phyloP scores from a whole-genome alignment of 2,329 filamentous ascomycete species.

The Coniochaeta sp. region DNA sequence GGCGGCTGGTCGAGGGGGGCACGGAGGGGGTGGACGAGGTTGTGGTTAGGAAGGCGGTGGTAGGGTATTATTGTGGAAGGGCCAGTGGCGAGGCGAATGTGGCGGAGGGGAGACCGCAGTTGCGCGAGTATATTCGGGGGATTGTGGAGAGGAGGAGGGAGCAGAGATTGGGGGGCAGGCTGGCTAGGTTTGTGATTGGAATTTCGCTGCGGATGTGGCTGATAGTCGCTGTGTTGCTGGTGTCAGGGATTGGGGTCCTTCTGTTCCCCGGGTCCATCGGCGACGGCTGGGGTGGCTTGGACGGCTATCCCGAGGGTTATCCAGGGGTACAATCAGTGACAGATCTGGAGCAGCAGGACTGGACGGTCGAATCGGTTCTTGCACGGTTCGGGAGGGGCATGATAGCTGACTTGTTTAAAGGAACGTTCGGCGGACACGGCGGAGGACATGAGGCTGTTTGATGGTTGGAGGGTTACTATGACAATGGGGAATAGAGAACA shows the following conservation, averaged over 20 bases:
- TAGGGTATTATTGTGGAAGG: not conserved
- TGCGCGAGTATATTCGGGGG: not conserved
- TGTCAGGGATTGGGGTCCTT: not conserved
- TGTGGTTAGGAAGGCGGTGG: not conserved
- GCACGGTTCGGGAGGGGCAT: not conserved
- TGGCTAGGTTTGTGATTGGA: not conserved
- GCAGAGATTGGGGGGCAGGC: not conserved
- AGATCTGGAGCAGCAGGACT: not conserved
- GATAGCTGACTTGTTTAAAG: not conserved
- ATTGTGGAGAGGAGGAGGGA: not conserved
- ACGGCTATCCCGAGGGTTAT: not conserved
- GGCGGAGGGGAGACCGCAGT: not conserved
- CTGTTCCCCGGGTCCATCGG: not conserved
- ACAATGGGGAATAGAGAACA: no score
- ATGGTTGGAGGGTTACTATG: not conserved
- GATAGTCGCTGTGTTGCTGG: not conserved
- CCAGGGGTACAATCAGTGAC: not conserved
- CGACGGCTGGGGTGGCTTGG: not conserved
- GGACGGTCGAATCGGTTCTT: not conserved
- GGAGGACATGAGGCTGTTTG: not conserved
- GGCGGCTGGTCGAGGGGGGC: not conserved
- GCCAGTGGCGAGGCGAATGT: not conserved
- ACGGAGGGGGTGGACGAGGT: not conserved
- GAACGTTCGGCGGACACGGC: not conserved
- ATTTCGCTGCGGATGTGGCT: not conserved